phyloP scores from a whole-genome alignment of 2,329 filamentous ascomycete genomes.

The Diaporthe nobilis region DNA sequence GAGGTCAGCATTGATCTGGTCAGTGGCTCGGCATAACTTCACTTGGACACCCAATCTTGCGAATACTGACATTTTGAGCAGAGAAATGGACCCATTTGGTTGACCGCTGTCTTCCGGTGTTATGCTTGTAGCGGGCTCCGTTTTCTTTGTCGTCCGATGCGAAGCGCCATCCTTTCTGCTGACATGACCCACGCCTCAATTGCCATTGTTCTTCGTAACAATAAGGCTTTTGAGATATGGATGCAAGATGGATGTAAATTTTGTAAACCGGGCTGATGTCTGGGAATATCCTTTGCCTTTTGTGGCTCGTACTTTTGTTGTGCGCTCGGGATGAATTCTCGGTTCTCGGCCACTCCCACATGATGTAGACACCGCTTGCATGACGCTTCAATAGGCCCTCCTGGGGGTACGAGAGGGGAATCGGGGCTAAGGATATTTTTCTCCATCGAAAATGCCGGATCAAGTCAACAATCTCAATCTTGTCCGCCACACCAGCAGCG shows the following conservation, averaged over 20 bases:
- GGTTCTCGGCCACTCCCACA: conserved; percentile 1
- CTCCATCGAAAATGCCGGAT: background rate
- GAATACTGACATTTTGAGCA: background rate
- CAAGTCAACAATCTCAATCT: conserved; percentile 5
- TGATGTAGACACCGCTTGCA: background rate
- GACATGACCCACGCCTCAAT: background rate
- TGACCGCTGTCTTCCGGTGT: background rate
- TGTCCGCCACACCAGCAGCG: background rate
- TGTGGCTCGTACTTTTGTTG: background rate
- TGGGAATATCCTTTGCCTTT: background rate
- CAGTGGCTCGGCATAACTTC: background rate
- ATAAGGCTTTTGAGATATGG: too few relatives aligned
- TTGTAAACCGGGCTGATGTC: background rate
- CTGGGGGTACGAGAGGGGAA: background rate
- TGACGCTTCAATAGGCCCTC: background rate
- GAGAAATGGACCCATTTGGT: background rate
- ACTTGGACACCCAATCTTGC: too few relatives aligned
- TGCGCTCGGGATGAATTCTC: background rate
- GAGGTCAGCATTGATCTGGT: background rate
- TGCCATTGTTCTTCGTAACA: background rate
- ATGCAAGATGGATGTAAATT: background rate
- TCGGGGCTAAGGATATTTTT: background rate
- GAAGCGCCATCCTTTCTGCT: background rate
- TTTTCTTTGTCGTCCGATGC: background rate
- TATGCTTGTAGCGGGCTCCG: background rate